Conservation (phyloP, 2,329 filamentous ascomycete species). For the Daldinia sp. region DNA sequence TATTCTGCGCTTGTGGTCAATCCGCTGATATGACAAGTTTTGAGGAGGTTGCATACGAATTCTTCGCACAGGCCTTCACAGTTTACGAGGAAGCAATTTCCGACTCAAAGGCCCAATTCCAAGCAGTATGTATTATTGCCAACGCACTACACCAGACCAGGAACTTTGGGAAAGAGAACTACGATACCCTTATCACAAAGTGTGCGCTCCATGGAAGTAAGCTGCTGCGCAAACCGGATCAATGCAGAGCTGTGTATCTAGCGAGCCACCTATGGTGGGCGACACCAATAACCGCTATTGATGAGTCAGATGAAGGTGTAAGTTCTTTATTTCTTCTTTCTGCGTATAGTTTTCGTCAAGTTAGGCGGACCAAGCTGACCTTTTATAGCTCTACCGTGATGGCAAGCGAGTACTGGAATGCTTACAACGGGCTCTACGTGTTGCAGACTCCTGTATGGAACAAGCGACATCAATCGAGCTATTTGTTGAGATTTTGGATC, state of each 20-base stretch:
- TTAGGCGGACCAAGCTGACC: not conserved
- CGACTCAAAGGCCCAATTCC: conserved; percentile 96
- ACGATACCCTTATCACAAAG: conserved; percentile 98
- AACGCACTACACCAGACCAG: conserved; percentile 88
- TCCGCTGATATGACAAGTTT: conserved; percentile 91
- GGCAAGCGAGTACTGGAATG: conserved; percentile 98
- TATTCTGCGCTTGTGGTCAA: conserved; percentile 93
- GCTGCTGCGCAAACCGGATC: conserved; percentile 95
- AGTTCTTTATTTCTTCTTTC: not conserved
- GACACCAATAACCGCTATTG: conserved; percentile 80
- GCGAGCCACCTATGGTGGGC: conserved; percentile 99
- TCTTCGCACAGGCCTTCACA: conserved; percentile 97
- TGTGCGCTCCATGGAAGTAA: conserved; percentile 97
- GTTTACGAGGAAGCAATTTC: conserved; percentile 97
- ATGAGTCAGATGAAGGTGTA: conserved; percentile 77
- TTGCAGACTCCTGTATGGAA: conserved; percentile 99
- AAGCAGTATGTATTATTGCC: conserved; percentile 95
- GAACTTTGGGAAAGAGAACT: conserved; percentile 96
- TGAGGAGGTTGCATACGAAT: conserved; percentile 97
- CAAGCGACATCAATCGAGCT: conserved; percentile 96
- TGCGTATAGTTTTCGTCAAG: not conserved
- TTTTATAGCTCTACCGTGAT: conserved; percentile 85
- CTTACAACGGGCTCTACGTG: conserved; percentile 91
- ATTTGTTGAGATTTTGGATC: conserved; percentile 97
- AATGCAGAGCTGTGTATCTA: conserved; percentile 95